Conservation (phyloP, 305 asterid genomes). For the Lippia alba region DNA sequence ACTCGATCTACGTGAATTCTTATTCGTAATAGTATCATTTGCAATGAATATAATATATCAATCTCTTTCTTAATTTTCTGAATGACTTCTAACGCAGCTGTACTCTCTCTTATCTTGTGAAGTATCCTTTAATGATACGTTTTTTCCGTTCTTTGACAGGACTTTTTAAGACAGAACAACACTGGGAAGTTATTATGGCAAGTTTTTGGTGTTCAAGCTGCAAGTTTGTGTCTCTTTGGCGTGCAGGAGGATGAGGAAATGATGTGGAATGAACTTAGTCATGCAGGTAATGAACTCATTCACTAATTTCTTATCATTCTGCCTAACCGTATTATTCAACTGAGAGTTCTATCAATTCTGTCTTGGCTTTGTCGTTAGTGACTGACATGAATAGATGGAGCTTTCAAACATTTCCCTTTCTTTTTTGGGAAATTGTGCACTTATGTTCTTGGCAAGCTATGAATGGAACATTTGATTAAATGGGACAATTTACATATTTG, state of each 20-base stretch:
- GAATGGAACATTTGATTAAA: neutral
- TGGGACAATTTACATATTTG: neutral
- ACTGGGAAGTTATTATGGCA: slow-evolving; percentile 96
- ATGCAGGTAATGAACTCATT: slow-evolving; percentile 51
- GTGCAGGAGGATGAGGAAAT: slow-evolving; percentile 86
- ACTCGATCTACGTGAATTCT: no score
- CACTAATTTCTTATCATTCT: neutral
- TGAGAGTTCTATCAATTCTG: slow-evolving; percentile 4
- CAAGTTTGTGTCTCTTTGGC: slow-evolving; percentile 85
- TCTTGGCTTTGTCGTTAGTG: slow-evolving; percentile 12
- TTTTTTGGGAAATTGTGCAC: neutral
- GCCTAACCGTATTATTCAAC: slow-evolving; percentile 22
- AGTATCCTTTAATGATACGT: neutral
- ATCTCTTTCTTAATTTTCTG: no score
- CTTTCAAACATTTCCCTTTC: neutral
- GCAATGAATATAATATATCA: no score
- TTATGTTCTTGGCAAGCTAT: slow-evolving; percentile 2
- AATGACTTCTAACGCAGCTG: neutral
- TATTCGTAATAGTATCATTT: no score
- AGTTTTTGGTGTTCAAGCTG: slow-evolving; percentile 76
- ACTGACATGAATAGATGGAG: slow-evolving; percentile 6
- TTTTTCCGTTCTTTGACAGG: slow-evolving; percentile 53
- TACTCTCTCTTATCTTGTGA: neutral
- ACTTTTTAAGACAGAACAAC: slow-evolving; percentile 90
- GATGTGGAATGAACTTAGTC: slow-evolving; percentile 81